Evolutionary conservation across 2,329 filamentous ascomycete genomes (phyloP), one percentile per base, ranked within the genome.

Genomic region (Thermothelomyces thermophilus): DNA sequence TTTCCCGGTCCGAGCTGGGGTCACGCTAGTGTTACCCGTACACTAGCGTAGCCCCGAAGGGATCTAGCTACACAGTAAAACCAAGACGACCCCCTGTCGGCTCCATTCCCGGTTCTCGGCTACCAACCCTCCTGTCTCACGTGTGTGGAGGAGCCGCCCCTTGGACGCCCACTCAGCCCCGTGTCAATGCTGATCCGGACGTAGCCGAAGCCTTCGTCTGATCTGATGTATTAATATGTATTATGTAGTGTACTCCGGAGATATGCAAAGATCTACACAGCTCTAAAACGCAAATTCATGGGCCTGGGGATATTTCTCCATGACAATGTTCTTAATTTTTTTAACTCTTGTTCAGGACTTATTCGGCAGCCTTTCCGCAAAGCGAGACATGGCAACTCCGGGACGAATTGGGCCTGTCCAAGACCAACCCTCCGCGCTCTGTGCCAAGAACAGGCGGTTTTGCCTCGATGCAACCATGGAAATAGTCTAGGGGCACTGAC

Each of bases 131-230:
- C 41, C 36, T 28, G 30, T 34, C 19, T 41, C 31, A 51, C 46
- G 48, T 31, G 39, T 51, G 48, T 31, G 39, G 39, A 31, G 39
- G 31, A 46, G 39, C 48, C 48, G 42, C 19, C 31, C 37, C 43
- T 51, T 46, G 43, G 14, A 31, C 1, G 36, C 20, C 26, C 20
- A n/a, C 9, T 41, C 30, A 22, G 35, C 35, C n/a, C n/a, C n/a
- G n/a, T n/a, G 20, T 42, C 26, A 28, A 42, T 46, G 43, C 42
- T 17, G 41, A 35, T 34, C 35, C 34, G 26, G 14, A 16, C 13
- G 17, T 37, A 24, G 20, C 17, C 26, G 33, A 14, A 11, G 33
- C 16, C 16, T 37, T 9, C 10, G 9, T n/a, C n/a, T n/a, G n/a
- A n/a, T n/a, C n/a, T n/a, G n/a, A n/a, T n/a, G n/a, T n/a, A n/a